Base-by-base conservation (phyloP, 208 protist species). In the Leishmania gerbilli region DNA sequence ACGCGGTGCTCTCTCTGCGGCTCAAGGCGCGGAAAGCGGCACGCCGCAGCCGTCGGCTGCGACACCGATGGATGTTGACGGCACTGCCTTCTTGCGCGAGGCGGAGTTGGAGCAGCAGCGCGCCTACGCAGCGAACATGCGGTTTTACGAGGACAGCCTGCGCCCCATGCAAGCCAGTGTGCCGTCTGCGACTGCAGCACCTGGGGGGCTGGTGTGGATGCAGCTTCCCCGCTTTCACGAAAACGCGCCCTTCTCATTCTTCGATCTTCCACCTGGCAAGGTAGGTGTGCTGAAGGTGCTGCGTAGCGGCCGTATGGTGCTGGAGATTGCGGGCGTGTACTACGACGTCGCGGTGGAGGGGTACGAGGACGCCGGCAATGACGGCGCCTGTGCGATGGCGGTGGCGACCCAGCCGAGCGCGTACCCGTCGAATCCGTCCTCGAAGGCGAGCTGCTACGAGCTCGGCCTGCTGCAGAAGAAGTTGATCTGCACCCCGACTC, bases 231-330 rank as follows among this genome's bases (percentile, higher is more conserved):
- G 89, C 8, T 95, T 96, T 82, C 87, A 91, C 56, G 79, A 74
- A 7, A 80, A 90, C 45, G 69, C 84, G 40, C 89, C 92, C 19
- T 94, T 95, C 77, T 76, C 77, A 47, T 80, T 93, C 45, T 77
- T 62, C 21, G 76, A 92, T 58, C 62, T 93, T 42, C 89, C 92
- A 62, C 83, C 92, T 15, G 91, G 91, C 19, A 96, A 97, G 80
- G 80, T 96, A 15, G 94, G 94, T 8, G 91, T 95, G 79, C 58
- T 97, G 40, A 91, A 93, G 77, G 90, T 97, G 77, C 88, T 94
- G 53, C 86, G 86, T 62, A 96, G 91, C 71, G 94, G 94, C 13
- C 91, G 94, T 40, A 93, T 97, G 89, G 84, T 94, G 53, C 82
- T 97, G 85, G 87, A 92, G 69, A 91, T 97, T 76, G 86, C 82